Evolutionary conservation across 164 flowering plant species (phyloP).

Genomic region (Umbilicus rupestris): DNA sequence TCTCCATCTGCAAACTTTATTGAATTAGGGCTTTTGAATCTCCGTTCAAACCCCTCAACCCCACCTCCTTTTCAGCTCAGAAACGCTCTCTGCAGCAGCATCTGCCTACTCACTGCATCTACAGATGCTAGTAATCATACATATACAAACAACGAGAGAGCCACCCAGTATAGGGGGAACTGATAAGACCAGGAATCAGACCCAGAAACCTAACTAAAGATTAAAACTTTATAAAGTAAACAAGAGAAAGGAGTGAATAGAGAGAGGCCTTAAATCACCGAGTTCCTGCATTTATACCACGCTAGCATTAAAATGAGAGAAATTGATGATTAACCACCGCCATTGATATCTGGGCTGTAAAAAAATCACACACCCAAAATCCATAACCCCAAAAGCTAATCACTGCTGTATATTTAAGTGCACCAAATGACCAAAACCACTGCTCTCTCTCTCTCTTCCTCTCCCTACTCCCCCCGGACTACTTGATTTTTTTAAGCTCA

Average conservation of each 20-base stretch:
- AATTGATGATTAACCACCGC: slow-evolving; percentile 89
- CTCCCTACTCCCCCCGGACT: too few species aligned
- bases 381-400: too few species aligned
- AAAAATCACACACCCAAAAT: slow-evolving; percentile 13
- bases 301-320: slow-evolving; percentile 81
- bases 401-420: too few species aligned
- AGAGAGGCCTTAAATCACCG: not conserved
- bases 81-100: slow-evolving; percentile 16
- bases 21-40: slow-evolving; percentile 2
- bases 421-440: too few species aligned
- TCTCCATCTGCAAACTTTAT: slow-evolving; percentile 8
- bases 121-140: too few species aligned
- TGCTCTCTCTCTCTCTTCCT: too few species aligned
- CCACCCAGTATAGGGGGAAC: not conserved
- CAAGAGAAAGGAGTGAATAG: not conserved
- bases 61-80: slow-evolving; percentile 19
- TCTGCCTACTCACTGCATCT: too few species aligned
- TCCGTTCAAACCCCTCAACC: not conserved
- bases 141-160: slow-evolving; percentile 12
- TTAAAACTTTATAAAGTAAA: not conserved
- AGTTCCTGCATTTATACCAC: slow-evolving; percentile 66
- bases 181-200: too few species aligned
- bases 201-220: slow-evolving; percentile 3
- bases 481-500: not conserved
- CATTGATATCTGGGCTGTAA: slow-evolving; percentile 37